Base-by-base conservation (phyloP, 1,284 basidiomycete genomes). In the Papiliotrema fonsecae region DNA sequence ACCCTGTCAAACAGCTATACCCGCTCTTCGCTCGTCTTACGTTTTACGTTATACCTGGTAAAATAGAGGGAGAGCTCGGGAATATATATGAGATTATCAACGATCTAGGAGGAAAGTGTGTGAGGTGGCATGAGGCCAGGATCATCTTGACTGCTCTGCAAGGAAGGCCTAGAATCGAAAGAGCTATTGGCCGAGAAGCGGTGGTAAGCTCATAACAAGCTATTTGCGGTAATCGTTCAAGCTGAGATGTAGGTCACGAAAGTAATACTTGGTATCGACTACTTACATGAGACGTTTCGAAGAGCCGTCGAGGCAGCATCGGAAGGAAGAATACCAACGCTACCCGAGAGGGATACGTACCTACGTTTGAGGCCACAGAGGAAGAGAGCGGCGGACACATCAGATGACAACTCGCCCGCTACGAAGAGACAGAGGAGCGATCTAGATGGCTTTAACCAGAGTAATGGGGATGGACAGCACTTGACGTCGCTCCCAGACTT, bases 31-130 rank as follows among this genome's bases (percentile, higher is more conserved):
- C 69, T 3, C 58, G 61, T 41, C 49, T 74, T 1, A 49, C 62
- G 9, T 65, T 74, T 35, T 63, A 67, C 42, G 54, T 74, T 28
- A 47, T 74, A 1, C 57, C 69, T 0, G 65, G 66, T n/a, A 74
- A 74, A 36, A 47, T 74, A 16, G 67, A 70, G 30, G 46, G 51
- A 27, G 56, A 62, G 14, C 80, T 93, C 47, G 36, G 41, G 16
- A 40, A 42, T 14, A 46, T 57, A 19, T 66, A 66, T 38, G 19
- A 45, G 14, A 55, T 56, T 27, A 65, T 73, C 25, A 64, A 64
- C 18, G 62, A 62, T n/a, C 57, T 74, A 3, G 72, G 70, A 6
- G 72, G 70, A 16, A 49, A 47, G 31, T 52, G 55, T n/a, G 58
- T 63, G 0, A 37, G 52, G 1, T n/a, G 61, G 0, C 55, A 58